Conservation (phyloP, 78 protist species). For the Dictyostelium capitatum region DNA sequence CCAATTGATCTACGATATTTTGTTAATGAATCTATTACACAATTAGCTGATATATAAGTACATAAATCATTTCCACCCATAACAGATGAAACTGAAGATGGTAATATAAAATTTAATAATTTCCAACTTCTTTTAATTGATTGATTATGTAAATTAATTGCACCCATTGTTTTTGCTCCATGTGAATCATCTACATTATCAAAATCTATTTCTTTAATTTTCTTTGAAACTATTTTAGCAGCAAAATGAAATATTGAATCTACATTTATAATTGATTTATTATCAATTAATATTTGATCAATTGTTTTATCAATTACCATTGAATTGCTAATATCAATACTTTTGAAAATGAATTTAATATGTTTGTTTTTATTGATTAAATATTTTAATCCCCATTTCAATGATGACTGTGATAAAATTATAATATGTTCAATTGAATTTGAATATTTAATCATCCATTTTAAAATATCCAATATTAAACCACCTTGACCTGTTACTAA, state of each 20-base stretch:
- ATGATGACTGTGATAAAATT: constrained; percentile 11
- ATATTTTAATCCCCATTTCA: constrained; percentile 1
- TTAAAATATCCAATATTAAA: not conserved
- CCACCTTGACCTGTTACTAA: not conserved
- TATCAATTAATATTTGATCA: not conserved
- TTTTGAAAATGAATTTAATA: not conserved
- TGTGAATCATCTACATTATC: too few relatives aligned
- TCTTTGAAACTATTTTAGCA: too few relatives aligned
- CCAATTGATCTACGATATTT: too few relatives aligned
- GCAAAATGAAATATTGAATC: too few relatives aligned
- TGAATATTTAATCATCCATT: constrained; percentile 6
- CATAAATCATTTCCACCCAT: too few relatives aligned
- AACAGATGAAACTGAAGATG: constrained; percentile 18
- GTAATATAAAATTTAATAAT: constrained; percentile 45
- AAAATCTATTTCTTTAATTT: too few relatives aligned
- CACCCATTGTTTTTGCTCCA: not conserved
- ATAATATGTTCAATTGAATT: not conserved
- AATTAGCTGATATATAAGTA: too few relatives aligned
- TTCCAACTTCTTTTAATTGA: not conserved
- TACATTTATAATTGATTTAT: too few relatives aligned
- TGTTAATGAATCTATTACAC: too few relatives aligned
- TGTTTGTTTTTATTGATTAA: not conserved
- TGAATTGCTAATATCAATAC: not conserved
- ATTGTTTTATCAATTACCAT: not conserved
- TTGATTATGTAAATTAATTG: not conserved